These are phyloP conservation scores for Quercus rubra DNA, from an alignment of 306 rosid species.

Conservation along the genomic window DNA sequence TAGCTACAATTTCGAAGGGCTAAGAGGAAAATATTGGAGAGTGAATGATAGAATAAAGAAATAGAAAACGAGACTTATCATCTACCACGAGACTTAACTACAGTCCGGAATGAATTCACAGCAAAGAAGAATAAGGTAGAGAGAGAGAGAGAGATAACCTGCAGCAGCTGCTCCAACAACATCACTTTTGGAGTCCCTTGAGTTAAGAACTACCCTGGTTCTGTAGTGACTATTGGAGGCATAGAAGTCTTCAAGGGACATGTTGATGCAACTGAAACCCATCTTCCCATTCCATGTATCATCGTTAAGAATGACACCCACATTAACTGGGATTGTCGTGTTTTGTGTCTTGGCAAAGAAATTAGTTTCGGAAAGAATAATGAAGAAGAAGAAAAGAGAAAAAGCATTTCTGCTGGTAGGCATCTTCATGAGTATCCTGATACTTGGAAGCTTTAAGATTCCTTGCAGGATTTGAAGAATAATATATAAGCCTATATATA, in stretches of 20 bases:
- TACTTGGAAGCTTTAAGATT: not conserved
- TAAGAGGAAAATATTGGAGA: too few species aligned
- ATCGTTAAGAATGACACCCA: conserved; percentile 27
- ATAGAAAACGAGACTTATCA: too few species aligned
- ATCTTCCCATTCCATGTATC: conserved; percentile 15
- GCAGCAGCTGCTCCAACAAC: conserved; percentile 23
- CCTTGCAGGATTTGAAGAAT: too few species aligned
- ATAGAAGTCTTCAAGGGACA: conserved; percentile 37
- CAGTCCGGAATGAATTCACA: too few species aligned
- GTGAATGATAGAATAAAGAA: too few species aligned
- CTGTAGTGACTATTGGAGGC: conserved; percentile 8
- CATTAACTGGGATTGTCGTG: conserved; percentile 6
- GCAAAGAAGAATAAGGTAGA: too few species aligned
- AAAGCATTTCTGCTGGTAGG: too few species aligned
- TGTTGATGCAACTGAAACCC: conserved; percentile 33
- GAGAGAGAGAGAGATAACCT: conserved; percentile 2
- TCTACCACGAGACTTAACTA: too few species aligned
- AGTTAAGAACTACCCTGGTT: conserved; percentile 24
- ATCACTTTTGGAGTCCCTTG: not conserved
- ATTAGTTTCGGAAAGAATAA: not conserved
- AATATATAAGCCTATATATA: too few species aligned
- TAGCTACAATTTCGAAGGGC: too few species aligned
- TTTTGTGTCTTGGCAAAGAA: conserved; percentile 2
- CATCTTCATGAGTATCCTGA: not conserved
- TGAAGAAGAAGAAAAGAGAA: not conserved